Base-by-base conservation (phyloP, 352 stramenopile species). In the Plasmopara muralis region DNA sequence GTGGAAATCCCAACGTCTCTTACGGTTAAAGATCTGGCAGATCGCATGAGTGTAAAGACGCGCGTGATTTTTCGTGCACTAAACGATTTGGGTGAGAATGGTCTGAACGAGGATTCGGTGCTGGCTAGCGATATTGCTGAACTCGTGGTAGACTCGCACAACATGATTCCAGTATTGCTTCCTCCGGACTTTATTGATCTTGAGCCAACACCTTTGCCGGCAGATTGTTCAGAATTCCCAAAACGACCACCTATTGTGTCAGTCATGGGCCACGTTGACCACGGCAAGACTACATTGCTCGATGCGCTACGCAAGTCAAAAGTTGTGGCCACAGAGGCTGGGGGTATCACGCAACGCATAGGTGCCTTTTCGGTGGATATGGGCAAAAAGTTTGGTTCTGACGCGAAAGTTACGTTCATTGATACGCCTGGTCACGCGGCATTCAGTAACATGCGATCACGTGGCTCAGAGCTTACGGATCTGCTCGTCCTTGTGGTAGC, bases 241-340 rank as follows among this genome's bases (percentile, higher is more conserved):
- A 43, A 70, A 47, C 79, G 83, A 15, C 71, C 81, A 34, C 95
- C 97, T 13, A 92, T 99, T 30, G 90, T 99, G 20, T 98, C 95
- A 16, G 97, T 99, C 37, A 99, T 99, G 97, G 97, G 97, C 8
- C 97, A 99, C 66, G 97, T 99, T 31, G 97, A 99, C 70, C 97
- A 99, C 72, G 97, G 97, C 57, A 99, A 99, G 72, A 99, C 97
- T 4, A 98, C 95, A 18, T 72, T 99, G 31, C 78, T 99, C 2
- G 97, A 99, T 61, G 79, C 85, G 12, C 83, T 89, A 48, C 85
- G 75, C 77, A 97, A 81, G 50, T 86, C 81, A 6, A 90, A 89
- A 44, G 93, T 99, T 13, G 97, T 95, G 0, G 80, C 78, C 3
- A 84, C 83, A 12, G 97, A 99, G 66, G 87, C 93, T 4, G 97